Evolutionary conservation across 257 asterid genomes (phyloP), one percentile per base, ranked within the genome.

Genomic region (Ocimum tenuiflorum): DNA sequence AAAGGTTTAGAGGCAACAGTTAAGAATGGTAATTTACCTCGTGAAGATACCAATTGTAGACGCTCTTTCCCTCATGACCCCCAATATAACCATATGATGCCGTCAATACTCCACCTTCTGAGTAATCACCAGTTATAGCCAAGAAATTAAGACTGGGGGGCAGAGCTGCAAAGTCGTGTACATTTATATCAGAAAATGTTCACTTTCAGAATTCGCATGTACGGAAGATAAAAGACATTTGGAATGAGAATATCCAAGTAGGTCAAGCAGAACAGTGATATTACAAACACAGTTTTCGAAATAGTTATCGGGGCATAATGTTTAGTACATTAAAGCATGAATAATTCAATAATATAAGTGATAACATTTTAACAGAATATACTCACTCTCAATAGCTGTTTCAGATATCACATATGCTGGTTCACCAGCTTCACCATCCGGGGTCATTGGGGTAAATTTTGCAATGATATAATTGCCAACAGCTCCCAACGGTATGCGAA

Each of bases 401-500:
- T 86, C 96, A 55, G 97, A 84, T 55, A 85, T 75, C 55, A 71
- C 95, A 82, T 80, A 94, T 11, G 86, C 90, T 69, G 99, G 91
- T 77, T 90, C 94, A 38, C 99, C 99, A 75, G 90, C 86, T 88
- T 90, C 97, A 63, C 99, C 99, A 71, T 90, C 95, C 5, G 99
- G 99, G 53, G 97, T 79, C 99, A 90, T 89, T 58, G 99, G 99
- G 31, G 86, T 90, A 75, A 94, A 94, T 73, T 88, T 90, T 66
- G 96, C 96, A 66, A 83, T 78, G 72, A 94, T 65, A 54, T 79
- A 86, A 63, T 81, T 82, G 57, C 99, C 96, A 71, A 94, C 94
- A 47, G 99, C 99, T 75, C 96, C 97, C 75, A 94, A 67, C 48
- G 99, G 97, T 75, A 94, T 74, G 67, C 99, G 96, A 65, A 81